Evolutionary conservation across 2,329 filamentous ascomycete genomes (phyloP).

Genomic region (Coccinonectria pachysandricola): DNA sequence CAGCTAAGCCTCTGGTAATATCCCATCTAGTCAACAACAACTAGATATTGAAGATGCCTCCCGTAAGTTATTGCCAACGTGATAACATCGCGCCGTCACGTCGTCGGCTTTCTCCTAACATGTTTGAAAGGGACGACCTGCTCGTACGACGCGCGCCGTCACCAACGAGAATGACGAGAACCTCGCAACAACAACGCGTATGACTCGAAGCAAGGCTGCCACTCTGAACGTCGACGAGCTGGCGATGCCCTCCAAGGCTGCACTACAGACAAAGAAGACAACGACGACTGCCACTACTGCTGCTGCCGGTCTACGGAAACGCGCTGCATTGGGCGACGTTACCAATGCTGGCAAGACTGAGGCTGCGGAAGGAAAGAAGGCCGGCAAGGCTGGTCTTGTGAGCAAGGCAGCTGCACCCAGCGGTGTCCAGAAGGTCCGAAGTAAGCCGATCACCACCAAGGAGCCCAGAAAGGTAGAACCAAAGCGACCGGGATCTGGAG

Average conservation of each 20-base stretch:
- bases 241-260: conserved; percentile 46
- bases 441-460: conserved; percentile 51
- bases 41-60: conserved; percentile 25
- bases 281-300: conserved; percentile 37
- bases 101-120: too few relatives aligned
- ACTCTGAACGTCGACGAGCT: conserved; percentile 57
- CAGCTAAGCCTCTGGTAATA: conserved; percentile 13
- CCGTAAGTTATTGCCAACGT: conserved; percentile 20
- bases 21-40: conserved; percentile 11
- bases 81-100: conserved; percentile 3
- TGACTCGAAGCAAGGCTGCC: conserved; percentile 88
- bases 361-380: conserved; percentile 65
- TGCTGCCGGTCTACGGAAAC: conserved; percentile 51
- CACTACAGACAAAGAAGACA: conserved; percentile 62
- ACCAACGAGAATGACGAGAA: conserved; percentile 97
- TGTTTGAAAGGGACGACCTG: conserved; percentile 49
- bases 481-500: conserved; percentile 61
- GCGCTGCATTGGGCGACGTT: conserved; percentile 81
- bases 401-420: conserved; percentile 74
- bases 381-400: conserved; percentile 56
- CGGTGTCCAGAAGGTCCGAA: conserved; percentile 70
- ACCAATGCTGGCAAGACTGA: conserved; percentile 87
- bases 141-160: conserved; percentile 62
- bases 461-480: conserved; percentile 56
- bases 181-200: conserved; percentile 61